Base-by-base conservation (phyloP, 2,329 filamentous ascomycete species). In the Mariannaea sp. region DNA sequence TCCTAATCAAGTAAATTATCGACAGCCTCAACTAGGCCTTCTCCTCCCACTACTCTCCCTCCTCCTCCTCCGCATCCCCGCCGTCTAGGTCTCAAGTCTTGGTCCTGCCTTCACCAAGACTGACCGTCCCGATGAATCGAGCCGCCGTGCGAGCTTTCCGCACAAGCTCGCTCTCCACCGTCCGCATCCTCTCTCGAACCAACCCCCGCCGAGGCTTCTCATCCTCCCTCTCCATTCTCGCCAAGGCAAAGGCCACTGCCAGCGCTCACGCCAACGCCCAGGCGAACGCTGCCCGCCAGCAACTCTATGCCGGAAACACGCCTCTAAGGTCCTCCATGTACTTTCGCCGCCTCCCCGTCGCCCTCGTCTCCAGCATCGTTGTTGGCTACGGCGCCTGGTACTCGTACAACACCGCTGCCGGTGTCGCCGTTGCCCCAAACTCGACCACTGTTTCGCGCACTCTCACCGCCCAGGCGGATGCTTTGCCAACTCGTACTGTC, bases 361-460 rank as follows among this genome's bases (percentile, higher is more conserved):
- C 85, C 55, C 71, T 91, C 54, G 80, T 88, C 53, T 87, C 88
- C 57, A 84, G 84, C 67, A 78, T 90, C 53, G 66, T 72, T 55
- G 87, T 90, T 53, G 88, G 87, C 62, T 90, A 87, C 74, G 87
- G 88, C 58, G 87, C 88, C 60, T 92, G 87, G 81, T 91, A 91
- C 75, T 81, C 82, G 49, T 90, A 88, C 75, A 82, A 80, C 68
- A 65, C 61, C 57, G 65, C 72, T 54, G 65, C 72, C 57, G 71
- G 74, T 53, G 65, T 70, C 52, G 71, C 74, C 54, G 66, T 70
- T 51, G 36, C 61, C 26, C 59, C 60, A 26, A 65, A 65, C 52
- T 68, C 68, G 19, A 66, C 67, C 49, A 36, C 61, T 40, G 69
- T 71, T 53, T 65, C 75, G 48, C 75, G 73, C 42, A 73, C 73